A percentile compares a stretch with the other conserved stretches of the same genome.
phyloP scores from a whole-genome alignment of 2,329 filamentous ascomycete species.

The Fusarium xylarioides region DNA sequence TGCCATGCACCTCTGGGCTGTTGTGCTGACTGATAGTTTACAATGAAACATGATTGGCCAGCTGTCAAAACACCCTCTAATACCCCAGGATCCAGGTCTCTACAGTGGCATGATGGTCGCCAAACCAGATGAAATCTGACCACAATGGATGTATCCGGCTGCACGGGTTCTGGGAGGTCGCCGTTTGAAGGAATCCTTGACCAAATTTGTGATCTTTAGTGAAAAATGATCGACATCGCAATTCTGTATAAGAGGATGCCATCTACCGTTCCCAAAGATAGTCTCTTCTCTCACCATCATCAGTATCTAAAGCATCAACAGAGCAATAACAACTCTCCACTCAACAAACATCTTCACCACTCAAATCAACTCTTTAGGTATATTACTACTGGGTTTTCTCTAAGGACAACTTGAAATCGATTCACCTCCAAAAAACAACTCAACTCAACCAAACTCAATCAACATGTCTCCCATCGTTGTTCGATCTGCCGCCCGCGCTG shows the following conservation, averaged over 20 bases:
- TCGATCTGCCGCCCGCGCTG: constrained; percentile 44
- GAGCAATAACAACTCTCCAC: constrained; percentile 37
- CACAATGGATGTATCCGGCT: constrained; percentile 40
- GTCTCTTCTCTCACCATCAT: constrained; percentile 34
- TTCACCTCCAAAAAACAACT: constrained; percentile 10
- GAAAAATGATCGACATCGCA: constrained; percentile 20
- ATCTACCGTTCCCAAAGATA: constrained; percentile 26
- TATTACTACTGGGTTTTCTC: constrained; percentile 16
- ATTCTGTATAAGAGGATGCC: constrained; percentile 40
- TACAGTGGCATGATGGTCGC: constrained; percentile 40
- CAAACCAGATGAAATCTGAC: constrained; percentile 42
- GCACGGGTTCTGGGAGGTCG: constrained; percentile 36
- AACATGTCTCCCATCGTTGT: constrained; percentile 44
- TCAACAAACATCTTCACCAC: constrained; percentile 33
- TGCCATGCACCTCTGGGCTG: constrained; percentile 34
- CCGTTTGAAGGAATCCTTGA: constrained; percentile 34
- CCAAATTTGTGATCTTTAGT: constrained; percentile 20
- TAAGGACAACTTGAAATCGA: constrained; percentile 5
- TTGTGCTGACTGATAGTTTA: constrained; percentile 36
- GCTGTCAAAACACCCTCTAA: background rate
- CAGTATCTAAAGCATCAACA: constrained; percentile 33
- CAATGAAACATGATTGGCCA: constrained; percentile 22
- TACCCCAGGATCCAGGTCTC: constrained; percentile 28
- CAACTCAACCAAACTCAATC: constrained; percentile 15
- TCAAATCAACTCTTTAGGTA: constrained; percentile 16